A percentile compares a stretch with the other conserved stretches of the same genome.
Conservation (phyloP, 805 yeast species). For the Lachancea thermotolerans region DNA sequence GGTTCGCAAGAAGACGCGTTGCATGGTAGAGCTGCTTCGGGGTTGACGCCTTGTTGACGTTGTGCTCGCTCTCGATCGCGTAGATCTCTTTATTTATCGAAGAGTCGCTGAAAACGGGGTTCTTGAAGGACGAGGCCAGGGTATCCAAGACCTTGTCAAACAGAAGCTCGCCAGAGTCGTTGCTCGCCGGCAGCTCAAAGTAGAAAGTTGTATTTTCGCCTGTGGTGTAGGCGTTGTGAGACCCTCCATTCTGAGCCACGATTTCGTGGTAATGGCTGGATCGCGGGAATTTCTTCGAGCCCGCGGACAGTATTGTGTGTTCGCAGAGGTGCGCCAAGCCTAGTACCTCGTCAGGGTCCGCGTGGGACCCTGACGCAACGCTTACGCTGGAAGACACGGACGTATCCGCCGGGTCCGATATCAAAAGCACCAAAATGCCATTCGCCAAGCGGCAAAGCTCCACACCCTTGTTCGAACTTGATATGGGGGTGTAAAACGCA, state of each 20-base stretch:
- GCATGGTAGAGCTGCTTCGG: conserved; percentile 55
- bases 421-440: conserved; percentile 58
- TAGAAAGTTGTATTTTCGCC: conserved; percentile 60
- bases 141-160: conserved; percentile 42
- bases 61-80: conserved; percentile 64
- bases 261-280: conserved; percentile 40
- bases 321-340: conserved; percentile 92
- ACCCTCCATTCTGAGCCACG: conserved; percentile 46
- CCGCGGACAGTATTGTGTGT: conserved; percentile 53
- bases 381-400: conserved; percentile 64
- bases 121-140: conserved; percentile 45
- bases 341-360: conserved; percentile 61
- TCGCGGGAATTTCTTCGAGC: conserved; percentile 48
- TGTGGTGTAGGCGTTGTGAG: conserved; percentile 60
- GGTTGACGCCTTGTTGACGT: conserved; percentile 38
- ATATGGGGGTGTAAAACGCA: conserved; percentile 32
- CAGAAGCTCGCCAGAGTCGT: conserved; percentile 29
- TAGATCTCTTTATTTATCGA: conserved; percentile 45
- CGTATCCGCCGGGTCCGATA: conserved; percentile 68
- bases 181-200: conserved; percentile 49
- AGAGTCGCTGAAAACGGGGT: conserved; percentile 43
- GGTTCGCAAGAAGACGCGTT: conserved; percentile 42
- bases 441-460: conserved; percentile 51
- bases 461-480: conserved; percentile 36
- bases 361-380: conserved; percentile 73